These are phyloP conservation scores for Zasmidium angulare DNA, from an alignment of 2,329 filamentous ascomycete species.

Conservation along the genomic window DNA sequence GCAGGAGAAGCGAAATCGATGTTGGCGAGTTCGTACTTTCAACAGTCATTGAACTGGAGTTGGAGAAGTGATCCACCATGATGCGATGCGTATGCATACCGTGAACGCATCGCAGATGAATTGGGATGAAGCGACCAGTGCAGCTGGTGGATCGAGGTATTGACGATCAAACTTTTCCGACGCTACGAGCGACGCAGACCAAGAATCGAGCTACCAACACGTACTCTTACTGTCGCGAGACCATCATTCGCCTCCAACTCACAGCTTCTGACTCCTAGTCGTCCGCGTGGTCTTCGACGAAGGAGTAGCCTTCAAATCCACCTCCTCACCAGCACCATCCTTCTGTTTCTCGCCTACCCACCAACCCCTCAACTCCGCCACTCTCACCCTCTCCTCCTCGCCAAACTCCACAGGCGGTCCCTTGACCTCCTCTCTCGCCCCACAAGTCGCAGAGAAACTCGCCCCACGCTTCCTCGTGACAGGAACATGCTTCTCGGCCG, in stretches of 20 bases:
- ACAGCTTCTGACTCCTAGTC: background rate
- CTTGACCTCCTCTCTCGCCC: constrained; percentile 42
- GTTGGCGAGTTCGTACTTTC: no score
- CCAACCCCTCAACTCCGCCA: constrained; percentile 42
- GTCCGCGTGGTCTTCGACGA: background rate
- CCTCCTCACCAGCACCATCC: background rate
- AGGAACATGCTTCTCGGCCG: constrained; percentile 18
- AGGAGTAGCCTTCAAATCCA: background rate
- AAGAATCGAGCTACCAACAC: no score
- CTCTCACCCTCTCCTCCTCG: constrained; percentile 45
- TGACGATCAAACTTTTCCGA: no score
- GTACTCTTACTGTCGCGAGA: no score
- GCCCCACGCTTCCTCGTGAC: constrained; percentile 28
- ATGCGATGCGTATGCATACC: no score
- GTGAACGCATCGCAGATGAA: no score
- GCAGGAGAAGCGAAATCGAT: no score
- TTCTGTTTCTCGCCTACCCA: constrained; percentile 30
- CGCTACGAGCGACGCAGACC: no score
- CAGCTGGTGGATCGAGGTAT: no score
- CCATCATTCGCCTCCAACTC: background rate
- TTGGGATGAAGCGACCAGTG: no score
- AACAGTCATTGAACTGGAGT: no score
- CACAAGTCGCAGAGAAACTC: constrained; percentile 19
- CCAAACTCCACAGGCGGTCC: constrained; percentile 49
- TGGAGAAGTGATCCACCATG: no score